Percentiles rank a stretch among this genome's conserved stretches.
Evolutionary conservation across 1,284 basidiomycete genomes (phyloP).

Genomic region (Pseudozyma thailandica): DNA sequence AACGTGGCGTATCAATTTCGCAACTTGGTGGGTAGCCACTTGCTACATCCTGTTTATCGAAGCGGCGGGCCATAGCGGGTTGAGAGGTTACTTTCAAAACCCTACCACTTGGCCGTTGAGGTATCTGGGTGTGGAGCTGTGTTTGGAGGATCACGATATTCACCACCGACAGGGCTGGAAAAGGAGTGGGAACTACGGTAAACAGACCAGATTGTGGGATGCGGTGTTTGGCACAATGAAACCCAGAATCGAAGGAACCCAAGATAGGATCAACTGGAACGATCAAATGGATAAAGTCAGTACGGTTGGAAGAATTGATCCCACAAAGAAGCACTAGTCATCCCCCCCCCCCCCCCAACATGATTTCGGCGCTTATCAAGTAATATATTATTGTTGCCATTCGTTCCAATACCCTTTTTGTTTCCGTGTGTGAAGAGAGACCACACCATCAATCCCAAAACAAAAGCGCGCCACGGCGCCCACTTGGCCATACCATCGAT

Average conservation of each 20-base stretch:
- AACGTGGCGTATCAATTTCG: conserved; percentile 47
- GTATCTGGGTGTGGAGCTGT: conserved; percentile 53
- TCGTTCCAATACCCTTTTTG: too few species aligned
- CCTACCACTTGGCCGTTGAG: conserved; percentile 52
- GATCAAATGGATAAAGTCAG: conserved; percentile 25
- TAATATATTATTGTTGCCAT: too few species aligned
- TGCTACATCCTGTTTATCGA: conserved; percentile 42
- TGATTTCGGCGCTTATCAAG: too few species aligned
- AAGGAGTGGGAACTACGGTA: conserved; percentile 60
- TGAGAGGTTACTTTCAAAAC: conserved; percentile 56
- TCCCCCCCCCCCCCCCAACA: too few species aligned
- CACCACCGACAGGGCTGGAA: conserved; percentile 66
- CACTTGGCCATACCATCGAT: too few species aligned
- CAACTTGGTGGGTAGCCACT: conserved; percentile 39
- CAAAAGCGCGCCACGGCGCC: too few species aligned
- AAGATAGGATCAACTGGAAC: conserved; percentile 42
- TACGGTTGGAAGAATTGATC: conserved; percentile 1
- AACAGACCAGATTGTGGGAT: conserved; percentile 65
- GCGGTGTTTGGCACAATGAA: conserved; percentile 60
- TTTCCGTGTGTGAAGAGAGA: too few species aligned
- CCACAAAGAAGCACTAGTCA: conserved; percentile 5
- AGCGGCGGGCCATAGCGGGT: conserved; percentile 53
- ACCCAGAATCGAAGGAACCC: conserved; percentile 50
- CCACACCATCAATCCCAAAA: too few species aligned
- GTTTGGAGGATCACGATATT: conserved; percentile 66